These are phyloP conservation scores for Jatropha multifida DNA, from an alignment of 441 rosid genomes.

Conservation along the genomic window DNA sequence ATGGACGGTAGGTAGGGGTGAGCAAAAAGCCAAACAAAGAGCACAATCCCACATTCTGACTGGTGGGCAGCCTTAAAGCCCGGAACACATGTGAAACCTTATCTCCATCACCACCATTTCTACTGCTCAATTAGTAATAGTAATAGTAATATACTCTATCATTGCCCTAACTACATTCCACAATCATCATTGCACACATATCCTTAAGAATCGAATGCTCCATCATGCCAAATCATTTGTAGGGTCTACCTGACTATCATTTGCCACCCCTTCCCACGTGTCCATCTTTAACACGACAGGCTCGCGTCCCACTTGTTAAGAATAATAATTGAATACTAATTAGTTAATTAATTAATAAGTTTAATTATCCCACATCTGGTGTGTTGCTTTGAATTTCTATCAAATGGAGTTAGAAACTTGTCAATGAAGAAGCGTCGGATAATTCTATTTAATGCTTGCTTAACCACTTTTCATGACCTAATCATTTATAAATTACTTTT, in stretches of 20 bases:
- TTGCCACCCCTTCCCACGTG: slow-evolving; percentile 16
- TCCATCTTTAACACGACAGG: not conserved
- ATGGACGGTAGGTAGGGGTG: slow-evolving; percentile 24
- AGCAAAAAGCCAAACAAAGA: slow-evolving; percentile 31
- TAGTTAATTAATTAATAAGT: too few relatives aligned
- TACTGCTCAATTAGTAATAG: not conserved
- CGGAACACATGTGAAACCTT: slow-evolving; percentile 36
- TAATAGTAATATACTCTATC: slow-evolving; percentile 4
- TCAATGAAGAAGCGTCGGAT: slow-evolving; percentile 22
- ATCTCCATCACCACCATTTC: slow-evolving; percentile 34
- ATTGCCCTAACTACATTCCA: slow-evolving; percentile 15
- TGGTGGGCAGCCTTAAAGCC: slow-evolving; percentile 32
- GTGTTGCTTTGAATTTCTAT: not conserved
- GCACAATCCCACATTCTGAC: slow-evolving; percentile 25
- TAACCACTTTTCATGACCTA: slow-evolving; percentile 11
- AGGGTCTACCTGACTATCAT: slow-evolving; percentile 17
- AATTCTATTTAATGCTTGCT: slow-evolving; percentile 16
- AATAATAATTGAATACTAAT: too few relatives aligned
- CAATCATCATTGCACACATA: not conserved
- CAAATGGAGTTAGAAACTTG: slow-evolving; percentile 22
- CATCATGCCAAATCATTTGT: slow-evolving; percentile 35
- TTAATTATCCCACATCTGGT: too few relatives aligned
- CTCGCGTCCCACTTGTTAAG: not conserved
- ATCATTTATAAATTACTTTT: not conserved
- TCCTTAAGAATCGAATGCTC: slow-evolving; percentile 37